Evolutionary conservation across 2,329 filamentous ascomycete genomes (phyloP), one percentile per base, ranked within the genome.

Genomic region (Cytospora piceicola): DNA sequence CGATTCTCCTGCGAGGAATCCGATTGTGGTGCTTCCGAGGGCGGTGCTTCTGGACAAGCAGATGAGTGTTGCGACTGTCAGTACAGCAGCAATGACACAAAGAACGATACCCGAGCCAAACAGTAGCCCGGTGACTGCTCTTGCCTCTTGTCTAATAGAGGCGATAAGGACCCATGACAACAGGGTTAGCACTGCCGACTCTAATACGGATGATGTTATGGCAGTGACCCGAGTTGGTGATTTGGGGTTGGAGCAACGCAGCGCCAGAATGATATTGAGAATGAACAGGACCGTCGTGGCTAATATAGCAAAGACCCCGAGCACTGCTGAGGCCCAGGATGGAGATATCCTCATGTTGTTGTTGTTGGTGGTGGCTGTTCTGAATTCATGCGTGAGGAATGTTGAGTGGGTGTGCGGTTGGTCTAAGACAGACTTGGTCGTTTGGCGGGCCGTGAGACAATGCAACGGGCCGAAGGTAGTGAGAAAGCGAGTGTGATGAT

Each of bases 31-130:
- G 3, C 75, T 69, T 6, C 77, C 76, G 42, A 79, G 66, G 14
- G 79, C 72, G 6, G 70, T 74, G 32, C 72, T 71, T 58, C 75
- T 78, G 70, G 75, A 73, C 59, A 82, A 74, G 64, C 74, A 75
- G 29, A 80, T 76, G 60, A 86, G 73, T 56, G 79, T 77, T 4
- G 76, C 75, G 17, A 82, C 75, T 22, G 82, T 84, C 5, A 81
- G 72, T 3, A 77, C 77, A 24, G 82, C 77, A 11, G 83, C 81
- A 30, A 82, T 71, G 2, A 79, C 74, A 64, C 80, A 83, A 8
- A 78, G 69, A 14, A 82, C 64, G 12, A 84, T 69, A 51, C 75
- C 75, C 4, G 74, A 69, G 15, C 75, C 73, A 60, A 82, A 79
- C 75, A 76, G 77, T 24, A 78, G 54, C 27, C 72, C 73, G 55